Evolutionary conservation across 169 alveolate species (phyloP), one percentile per base, ranked within the genome.

Genomic region (Perkinsus chesapeaki): DNA sequence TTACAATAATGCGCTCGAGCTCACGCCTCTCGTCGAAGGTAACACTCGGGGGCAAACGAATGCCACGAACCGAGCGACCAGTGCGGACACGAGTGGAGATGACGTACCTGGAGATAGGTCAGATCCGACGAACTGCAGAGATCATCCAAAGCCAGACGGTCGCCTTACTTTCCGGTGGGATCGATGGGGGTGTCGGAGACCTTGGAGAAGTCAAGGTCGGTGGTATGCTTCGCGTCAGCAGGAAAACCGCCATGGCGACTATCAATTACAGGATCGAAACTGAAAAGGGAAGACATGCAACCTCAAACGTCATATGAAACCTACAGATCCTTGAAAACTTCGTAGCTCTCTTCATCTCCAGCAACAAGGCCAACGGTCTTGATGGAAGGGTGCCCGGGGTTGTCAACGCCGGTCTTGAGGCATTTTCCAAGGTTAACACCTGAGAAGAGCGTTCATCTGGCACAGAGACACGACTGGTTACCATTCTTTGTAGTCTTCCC

Each of bases 31-130:
- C 92, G 38, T 73, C 94, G 90, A 91, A 43, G 23, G 95, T 48
- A 31, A 92, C 37, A 12, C 94, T 95, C 73, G 96, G 96, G 16
- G 96, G 94, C 73, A 94, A 43, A 39, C 95, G 96, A 39, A 94
- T 39, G 92, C 95, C 95, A 7, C 92, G 93, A 34, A 93, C 39
- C 39, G 91, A 39, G 23, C 95, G 91, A 36, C 93, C 93, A 31
- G 93, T 90, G 36, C 95, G 91, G 48, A 91, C 95, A 39, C 95
- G 95, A n/a, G 92, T 82, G 23, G 95, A 93, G 39, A 93, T 39
- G 31, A 93, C 95, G 93, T 91, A 43, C 48, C 91, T 72, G 19
- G 96, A 95, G 48, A 93, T 92, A 91, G 12, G 12, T 39, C 82
- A n/a, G 36, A 12, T 7, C 47, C 93, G 0, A n/a, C n/a, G 92